Conservation (phyloP, 805 yeast genomes). For the Suhomyces sp. region DNA sequence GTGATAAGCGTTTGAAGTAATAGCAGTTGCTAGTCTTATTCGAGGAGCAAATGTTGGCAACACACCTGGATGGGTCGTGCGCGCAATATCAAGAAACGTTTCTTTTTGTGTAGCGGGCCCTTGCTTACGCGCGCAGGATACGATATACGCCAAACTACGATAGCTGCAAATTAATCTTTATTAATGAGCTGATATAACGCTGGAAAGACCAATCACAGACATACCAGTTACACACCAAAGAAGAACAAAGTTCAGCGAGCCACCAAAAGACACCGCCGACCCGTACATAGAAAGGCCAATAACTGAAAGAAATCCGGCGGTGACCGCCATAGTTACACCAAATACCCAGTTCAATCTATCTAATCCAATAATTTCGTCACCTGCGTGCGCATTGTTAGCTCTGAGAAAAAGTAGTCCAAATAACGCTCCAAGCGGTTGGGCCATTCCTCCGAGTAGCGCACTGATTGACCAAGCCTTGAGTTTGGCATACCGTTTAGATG, state of each 20-base stretch:
- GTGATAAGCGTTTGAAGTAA: not conserved
- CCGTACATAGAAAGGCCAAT: slow-evolving; percentile 85
- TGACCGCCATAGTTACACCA: slow-evolving; percentile 65
- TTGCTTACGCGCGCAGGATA: not conserved
- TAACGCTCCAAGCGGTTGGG: slow-evolving; percentile 89
- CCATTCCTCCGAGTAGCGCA: slow-evolving; percentile 70
- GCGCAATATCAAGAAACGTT: not conserved
- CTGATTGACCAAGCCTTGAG: slow-evolving; percentile 62
- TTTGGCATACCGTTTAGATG: slow-evolving; percentile 45
- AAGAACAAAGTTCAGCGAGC: slow-evolving; percentile 57
- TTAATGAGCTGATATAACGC: slow-evolving; percentile 20
- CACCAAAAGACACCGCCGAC: slow-evolving; percentile 77
- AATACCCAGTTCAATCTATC: slow-evolving; percentile 43
- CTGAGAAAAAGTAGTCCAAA: slow-evolving; percentile 53
- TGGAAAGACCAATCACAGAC: slow-evolving; percentile 49
- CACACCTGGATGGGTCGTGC: not conserved
- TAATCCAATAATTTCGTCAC: slow-evolving; percentile 29
- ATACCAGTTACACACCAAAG: slow-evolving; percentile 63
- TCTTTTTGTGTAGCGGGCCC: not conserved
- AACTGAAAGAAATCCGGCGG: slow-evolving; percentile 82
- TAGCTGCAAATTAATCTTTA: not conserved
- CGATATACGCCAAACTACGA: not conserved
- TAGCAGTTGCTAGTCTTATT: not conserved
- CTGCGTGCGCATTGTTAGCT: slow-evolving; percentile 30
- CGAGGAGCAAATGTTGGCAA: slow-evolving; percentile 1